Percentiles rank a stretch among this genome's conserved stretches.
These are phyloP conservation scores for Glycyrrhiza uralensis DNA, from an alignment of 306 rosid genomes.

Conservation along the genomic window DNA sequence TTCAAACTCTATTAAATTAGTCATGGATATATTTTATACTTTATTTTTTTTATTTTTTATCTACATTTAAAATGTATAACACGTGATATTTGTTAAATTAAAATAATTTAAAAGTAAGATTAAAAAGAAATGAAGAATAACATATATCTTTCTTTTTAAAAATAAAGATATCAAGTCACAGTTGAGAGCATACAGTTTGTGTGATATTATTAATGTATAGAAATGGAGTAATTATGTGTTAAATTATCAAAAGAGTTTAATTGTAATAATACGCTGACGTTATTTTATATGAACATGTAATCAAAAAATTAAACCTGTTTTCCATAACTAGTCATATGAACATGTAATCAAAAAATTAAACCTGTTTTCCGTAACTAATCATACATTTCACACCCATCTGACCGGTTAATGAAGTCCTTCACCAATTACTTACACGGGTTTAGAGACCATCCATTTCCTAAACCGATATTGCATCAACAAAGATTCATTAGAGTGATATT, in stretches of 20 bases:
- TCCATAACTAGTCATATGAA: background rate
- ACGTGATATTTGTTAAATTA: no score
- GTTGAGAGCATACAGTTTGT: no score
- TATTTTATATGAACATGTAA: background rate
- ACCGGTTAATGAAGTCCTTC: background rate
- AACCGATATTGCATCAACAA: slow-evolving; percentile 15
- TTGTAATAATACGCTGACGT: background rate
- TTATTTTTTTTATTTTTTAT: no score
- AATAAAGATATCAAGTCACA: no score
- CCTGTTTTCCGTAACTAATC: background rate
- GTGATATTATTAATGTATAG: no score
- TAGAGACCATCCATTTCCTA: slow-evolving; percentile 16
- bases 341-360: slow-evolving; percentile 4
- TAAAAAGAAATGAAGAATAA: no score
- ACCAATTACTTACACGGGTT: background rate
- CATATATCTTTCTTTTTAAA: no score
- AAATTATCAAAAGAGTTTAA: background rate
- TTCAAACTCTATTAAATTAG: no score
- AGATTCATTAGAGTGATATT: background rate
- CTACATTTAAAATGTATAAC: no score
- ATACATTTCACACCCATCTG: background rate
- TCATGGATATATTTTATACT: no score
- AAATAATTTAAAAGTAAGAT: no score
- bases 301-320: slow-evolving; percentile 6
- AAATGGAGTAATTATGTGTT: no score